Base-by-base conservation (phyloP, 2,329 filamentous ascomycete genomes). In the Sphaerulina populicola region DNA sequence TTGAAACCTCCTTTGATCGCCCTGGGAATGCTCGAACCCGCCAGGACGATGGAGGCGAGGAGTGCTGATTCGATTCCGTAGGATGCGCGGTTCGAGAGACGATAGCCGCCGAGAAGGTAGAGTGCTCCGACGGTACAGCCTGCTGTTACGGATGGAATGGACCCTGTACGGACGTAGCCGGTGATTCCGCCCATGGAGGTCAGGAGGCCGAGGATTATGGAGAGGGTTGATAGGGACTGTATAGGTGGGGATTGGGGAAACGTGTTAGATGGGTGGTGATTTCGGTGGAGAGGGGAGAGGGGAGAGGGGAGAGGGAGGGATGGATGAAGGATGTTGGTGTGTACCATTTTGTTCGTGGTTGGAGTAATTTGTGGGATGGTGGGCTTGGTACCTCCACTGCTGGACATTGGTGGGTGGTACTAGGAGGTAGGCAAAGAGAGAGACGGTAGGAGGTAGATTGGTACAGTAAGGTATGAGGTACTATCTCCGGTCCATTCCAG, bases 21-120 rank as follows among this genome's bases (percentile, higher is more conserved):
- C 47, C 93, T 79, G 10, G 93, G 93, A 54, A 97, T 83, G 1
- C 87, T 85, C 38, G 86, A 86, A 15, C 88, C 89, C 2, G 79
- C 91, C 33, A 98, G 78, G 23, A 97, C 73, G n/a, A 88, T 64
- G 0, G 88, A 94, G 4, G 93, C 93, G 39, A 96, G 75, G 8
- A 98, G 77, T n/a, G 85, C 87, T 39, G 95, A 74, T 71, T 97
- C 93, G 60, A 94, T 73, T 56, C 91, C 93, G 68, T 93, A 95
- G 2, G 86, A 68, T 67, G 88, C 78, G 55, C 78, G 75, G 62
- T 81, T 83, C 62, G 85, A 82, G 57, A 95, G 82, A 53, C 90
- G 86, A 65, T 86, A 83, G 58, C 85, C 90, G 57, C 88, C 88
- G 39, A 95, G 74, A 21, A 82, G 82, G 71, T 98, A 85, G 68